Evolutionary conservation across 106 monocot species (phyloP).

Genomic region (Xerophyta viscosa): DNA sequence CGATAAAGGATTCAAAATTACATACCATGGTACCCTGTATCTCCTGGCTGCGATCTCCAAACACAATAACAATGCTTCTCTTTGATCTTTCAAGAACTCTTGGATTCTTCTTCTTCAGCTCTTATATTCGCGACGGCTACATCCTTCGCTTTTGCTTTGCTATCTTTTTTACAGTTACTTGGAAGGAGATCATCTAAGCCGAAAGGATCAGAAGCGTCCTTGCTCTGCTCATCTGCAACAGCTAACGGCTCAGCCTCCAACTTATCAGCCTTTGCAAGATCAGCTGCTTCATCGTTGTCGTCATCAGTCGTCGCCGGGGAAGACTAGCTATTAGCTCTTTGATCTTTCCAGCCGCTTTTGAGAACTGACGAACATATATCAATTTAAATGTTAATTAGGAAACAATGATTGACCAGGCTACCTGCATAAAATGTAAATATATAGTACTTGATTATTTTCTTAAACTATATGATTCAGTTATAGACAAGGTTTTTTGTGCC

Average conservation of each 20-base stretch:
- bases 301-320: constrained; percentile 63
- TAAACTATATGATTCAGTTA: no score
- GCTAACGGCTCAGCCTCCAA: constrained; percentile 10
- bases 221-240: neutral
- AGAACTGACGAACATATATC: constrained; percentile 37
- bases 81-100: constrained; percentile 68
- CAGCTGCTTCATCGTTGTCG: constrained; percentile 65
- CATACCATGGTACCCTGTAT: constrained; percentile 78
- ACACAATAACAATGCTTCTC: constrained; percentile 69
- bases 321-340: constrained; percentile 84
- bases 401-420: no score
- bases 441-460: no score
- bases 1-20: no score
- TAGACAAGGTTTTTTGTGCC: no score
- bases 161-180: constrained; percentile 40
- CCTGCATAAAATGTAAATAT: no score
- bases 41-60: constrained; percentile 85
- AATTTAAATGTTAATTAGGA: no score
- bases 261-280: constrained; percentile 28
- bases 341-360: constrained; percentile 89
- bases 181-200: constrained; percentile 80
- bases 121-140: constrained; percentile 24
- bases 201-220: constrained; percentile 73
- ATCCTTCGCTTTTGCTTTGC: constrained; percentile 38
- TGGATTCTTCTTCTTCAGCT: constrained; percentile 44